Evolutionary conservation across 352 stramenopile genomes (phyloP), one percentile per base, ranked within the genome.

Genomic region (Pythium aphanidermatum): DNA sequence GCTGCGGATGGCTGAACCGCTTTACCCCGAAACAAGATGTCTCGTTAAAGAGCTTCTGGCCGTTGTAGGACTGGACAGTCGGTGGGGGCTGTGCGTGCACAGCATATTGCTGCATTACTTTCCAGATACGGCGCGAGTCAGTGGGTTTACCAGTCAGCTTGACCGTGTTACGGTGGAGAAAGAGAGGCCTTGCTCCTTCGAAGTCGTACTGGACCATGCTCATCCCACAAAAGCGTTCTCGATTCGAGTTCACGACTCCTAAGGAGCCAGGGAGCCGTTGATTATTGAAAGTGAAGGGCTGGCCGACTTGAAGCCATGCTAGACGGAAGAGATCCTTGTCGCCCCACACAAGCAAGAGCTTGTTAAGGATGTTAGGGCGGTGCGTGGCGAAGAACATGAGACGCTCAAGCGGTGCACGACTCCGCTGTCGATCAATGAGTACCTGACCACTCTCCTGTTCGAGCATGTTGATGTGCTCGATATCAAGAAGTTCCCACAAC

Each of bases 11-110:
- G n/a, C 38, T n/a, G 32, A 65, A 78, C 4, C 70, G 60, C 47
- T 80, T 87, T 12, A 83, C 44, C 8, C 75, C 75, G 34, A 87
- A 87, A 45, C 72, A 85, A 12, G 75, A 85, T 10, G 61, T 73
- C 55, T 84, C 52, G 25, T 82, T 82, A 43, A 87, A 87, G 2
- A 87, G 46, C 33, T 64, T 73, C 2, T 66, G 37, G 20, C 74
- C 71, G 26, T 70, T 84, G 32, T 74, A 86, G 7, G 71, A 84
- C 32, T 71, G 58, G 17, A 86, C 70, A 29, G 53, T 65, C 9
- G 69, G 62, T 23, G 53, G 62, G 8, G 68, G 62, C 3, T 30
- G 40, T 14, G 17, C 19, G 6, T 41, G n/a, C 2, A 17, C 39
- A 26, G 55, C 40, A 31, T 62, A 59, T 35, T 84, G 66, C 53